Conservation (phyloP, 1,139 yeast species). For the Diutina pseudorugosa region DNA sequence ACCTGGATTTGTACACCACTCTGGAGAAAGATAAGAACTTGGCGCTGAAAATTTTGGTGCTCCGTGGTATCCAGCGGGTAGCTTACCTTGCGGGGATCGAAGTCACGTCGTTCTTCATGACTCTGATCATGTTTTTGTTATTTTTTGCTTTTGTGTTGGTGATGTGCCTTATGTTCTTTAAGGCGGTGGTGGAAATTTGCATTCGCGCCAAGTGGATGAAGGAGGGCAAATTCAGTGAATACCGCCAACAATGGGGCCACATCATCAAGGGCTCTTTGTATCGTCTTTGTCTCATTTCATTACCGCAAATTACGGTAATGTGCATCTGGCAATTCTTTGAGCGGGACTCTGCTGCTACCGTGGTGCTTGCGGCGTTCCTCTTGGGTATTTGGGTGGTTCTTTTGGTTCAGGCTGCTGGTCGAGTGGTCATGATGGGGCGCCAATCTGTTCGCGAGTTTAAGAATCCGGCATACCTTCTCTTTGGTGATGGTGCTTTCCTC, state of each 20-base stretch:
- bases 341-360: conserved; percentile 73
- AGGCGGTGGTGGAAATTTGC: conserved; percentile 62
- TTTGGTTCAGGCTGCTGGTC: conserved; percentile 59
- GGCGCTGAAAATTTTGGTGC: conserved; percentile 56
- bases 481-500: conserved; percentile 70
- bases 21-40: conserved; percentile 46
- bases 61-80: conserved; percentile 89
- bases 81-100: conserved; percentile 79
- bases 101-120: conserved; percentile 72
- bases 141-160: conserved; percentile 68
- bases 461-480: conserved; percentile 86
- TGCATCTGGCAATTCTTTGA: conserved; percentile 84
- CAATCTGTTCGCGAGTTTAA: conserved; percentile 61
- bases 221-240: conserved; percentile 59
- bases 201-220: conserved; percentile 50
- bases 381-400: conserved; percentile 45
- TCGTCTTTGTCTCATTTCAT: conserved; percentile 68
- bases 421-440: conserved; percentile 62
- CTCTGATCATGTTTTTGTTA: conserved; percentile 73
- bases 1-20: conserved; percentile 43
- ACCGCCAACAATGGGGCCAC: conserved; percentile 68
- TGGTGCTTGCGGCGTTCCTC: conserved; percentile 66
- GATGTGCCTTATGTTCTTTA: conserved; percentile 52
- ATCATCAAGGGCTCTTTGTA: conserved; percentile 82
- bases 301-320: conserved; percentile 74